Base-by-base conservation (phyloP, 352 stramenopile genomes). In the Phytophthora sp. region DNA sequence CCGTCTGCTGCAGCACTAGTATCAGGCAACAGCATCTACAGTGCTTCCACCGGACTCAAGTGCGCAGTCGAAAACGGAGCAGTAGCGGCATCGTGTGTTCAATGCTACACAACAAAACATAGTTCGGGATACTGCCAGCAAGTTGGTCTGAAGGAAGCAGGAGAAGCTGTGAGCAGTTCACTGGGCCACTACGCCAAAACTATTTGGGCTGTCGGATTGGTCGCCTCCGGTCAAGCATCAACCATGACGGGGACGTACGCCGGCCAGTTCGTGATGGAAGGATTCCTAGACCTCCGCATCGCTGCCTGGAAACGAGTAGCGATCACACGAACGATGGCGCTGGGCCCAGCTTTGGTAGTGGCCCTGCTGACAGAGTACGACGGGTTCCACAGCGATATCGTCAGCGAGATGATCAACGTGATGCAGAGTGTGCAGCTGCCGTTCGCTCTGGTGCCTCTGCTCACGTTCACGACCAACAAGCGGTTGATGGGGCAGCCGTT, bases 221-320 rank as follows among this genome's bases (percentile, higher is more conserved):
- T 98, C 23, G 94, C 93, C 1, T 95, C 94, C 1, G 93, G 93
- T 8, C 91, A 98, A 56, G 88, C 81, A 35, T 91, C 77, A 21
- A 96, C 92, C 2, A 98, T 98, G 80, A 98, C 94, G 2, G 93
- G 91, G 7, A 98, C 94, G n/a, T 98, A 97, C 64, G 92, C 94
- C 0, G 92, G 93, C 12, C 94, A 98, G 69, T 97, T 97, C 39
- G 88, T 98, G n/a, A 98, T 98, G 88, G 89, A 97, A 65, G 92
- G 91, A 6, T 98, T 98, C 61, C 67, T 98, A 7, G 66, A 96
- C 39, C 63, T 97, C 5, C 66, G 81, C 42, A 81, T 98, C 34
- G 63, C 82, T 1, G 72, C 89, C 6, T 96, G 89, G 78, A 76
- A 91, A 43, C 77, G 94, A 27, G 87, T 95, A 7, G 85, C 90